Evolutionary conservation across 352 stramenopile genomes (phyloP).

Genomic region (Phytophthora hibernalis): DNA sequence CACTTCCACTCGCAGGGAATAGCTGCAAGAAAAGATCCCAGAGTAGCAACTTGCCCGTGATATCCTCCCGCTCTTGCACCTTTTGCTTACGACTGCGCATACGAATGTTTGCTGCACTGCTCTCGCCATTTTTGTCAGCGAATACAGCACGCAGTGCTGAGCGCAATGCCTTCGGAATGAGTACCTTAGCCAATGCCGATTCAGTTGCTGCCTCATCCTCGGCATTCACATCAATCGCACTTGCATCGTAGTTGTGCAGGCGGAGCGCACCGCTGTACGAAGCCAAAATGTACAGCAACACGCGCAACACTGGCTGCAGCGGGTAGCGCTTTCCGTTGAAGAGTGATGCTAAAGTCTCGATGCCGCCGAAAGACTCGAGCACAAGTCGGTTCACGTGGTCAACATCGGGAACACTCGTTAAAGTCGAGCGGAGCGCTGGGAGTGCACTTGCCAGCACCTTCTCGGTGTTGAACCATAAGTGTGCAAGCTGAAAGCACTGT

Average conservation of each 20-base stretch:
- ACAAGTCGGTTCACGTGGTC: slow-evolving; percentile 57
- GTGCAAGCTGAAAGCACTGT: slow-evolving; percentile 61
- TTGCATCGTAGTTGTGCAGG: slow-evolving; percentile 45
- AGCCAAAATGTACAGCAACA: slow-evolving; percentile 69
- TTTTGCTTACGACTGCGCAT: slow-evolving; percentile 65
- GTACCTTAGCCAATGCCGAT: slow-evolving; percentile 59
- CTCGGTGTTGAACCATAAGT: slow-evolving; percentile 59
- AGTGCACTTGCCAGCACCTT: slow-evolving; percentile 50
- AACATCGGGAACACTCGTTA: slow-evolving; percentile 53
- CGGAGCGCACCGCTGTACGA: slow-evolving; percentile 58
- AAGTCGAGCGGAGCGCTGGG: slow-evolving; percentile 46
- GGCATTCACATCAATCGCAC: slow-evolving; percentile 76
- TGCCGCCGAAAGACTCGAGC: slow-evolving; percentile 65
- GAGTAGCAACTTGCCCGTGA: slow-evolving; percentile 64
- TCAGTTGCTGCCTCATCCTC: slow-evolving; percentile 82
- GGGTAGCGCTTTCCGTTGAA: slow-evolving; percentile 68
- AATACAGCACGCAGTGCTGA: slow-evolving; percentile 67
- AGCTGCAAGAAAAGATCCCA: slow-evolving; percentile 89
- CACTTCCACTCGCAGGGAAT: slow-evolving; percentile 58
- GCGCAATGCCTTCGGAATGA: slow-evolving; percentile 74
- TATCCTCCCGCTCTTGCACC: slow-evolving; percentile 57
- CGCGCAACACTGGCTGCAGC: slow-evolving; percentile 54
- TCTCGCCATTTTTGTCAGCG: slow-evolving; percentile 33
- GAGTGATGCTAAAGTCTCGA: slow-evolving; percentile 62
- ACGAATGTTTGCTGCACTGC: slow-evolving; percentile 27